These are phyloP conservation scores for Aspergillus incahuasiensis DNA, from an alignment of 495 filamentous ascomycete species.

Conservation along the genomic window DNA sequence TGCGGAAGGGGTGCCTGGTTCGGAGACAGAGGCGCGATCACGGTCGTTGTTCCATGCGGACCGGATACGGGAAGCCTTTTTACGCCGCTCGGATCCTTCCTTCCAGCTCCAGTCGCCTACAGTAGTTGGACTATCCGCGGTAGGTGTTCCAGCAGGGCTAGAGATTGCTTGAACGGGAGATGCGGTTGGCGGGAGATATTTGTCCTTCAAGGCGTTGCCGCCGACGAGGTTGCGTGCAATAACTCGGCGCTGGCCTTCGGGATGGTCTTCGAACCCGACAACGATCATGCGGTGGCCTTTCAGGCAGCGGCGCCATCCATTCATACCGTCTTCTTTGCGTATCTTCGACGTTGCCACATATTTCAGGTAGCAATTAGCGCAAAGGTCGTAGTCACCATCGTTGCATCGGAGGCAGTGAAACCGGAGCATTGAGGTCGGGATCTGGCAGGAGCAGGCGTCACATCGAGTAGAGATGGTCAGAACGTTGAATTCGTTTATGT, in stretches of 20 bases:
- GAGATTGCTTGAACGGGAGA: slow-evolving; percentile 16
- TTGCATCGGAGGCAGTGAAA: slow-evolving; percentile 71
- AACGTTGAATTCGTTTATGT: slow-evolving; percentile 46
- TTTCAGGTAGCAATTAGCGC: slow-evolving; percentile 65
- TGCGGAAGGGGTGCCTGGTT: slow-evolving; percentile 15
- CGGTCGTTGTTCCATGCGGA: slow-evolving; percentile 9
- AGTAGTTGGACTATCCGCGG: slow-evolving; percentile 22
- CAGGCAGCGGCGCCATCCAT: slow-evolving; percentile 76
- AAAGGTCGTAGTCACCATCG: slow-evolving; percentile 79
- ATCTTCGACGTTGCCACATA: slow-evolving; percentile 58
- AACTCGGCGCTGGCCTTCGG: slow-evolving; percentile 52
- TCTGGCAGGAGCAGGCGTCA: slow-evolving; percentile 66
- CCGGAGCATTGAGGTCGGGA: slow-evolving; percentile 61
- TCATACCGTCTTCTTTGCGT: slow-evolving; percentile 65
- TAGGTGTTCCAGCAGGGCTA: slow-evolving; percentile 15
- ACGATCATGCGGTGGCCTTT: slow-evolving; percentile 80
- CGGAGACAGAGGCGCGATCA: slow-evolving; percentile 12
- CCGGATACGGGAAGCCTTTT: slow-evolving; percentile 43
- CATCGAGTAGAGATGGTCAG: slow-evolving; percentile 67
- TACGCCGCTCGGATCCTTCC: slow-evolving; percentile 43
- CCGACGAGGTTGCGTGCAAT: slow-evolving; percentile 68
- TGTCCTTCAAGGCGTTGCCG: slow-evolving; percentile 57
- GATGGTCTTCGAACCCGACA: slow-evolving; percentile 62
- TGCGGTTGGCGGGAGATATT: slow-evolving; percentile 32
- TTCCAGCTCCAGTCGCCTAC: slow-evolving; percentile 48